These are phyloP conservation scores for Babesia bigemina DNA, from an alignment of 169 alveolate genomes.

Conservation along the genomic window DNA sequence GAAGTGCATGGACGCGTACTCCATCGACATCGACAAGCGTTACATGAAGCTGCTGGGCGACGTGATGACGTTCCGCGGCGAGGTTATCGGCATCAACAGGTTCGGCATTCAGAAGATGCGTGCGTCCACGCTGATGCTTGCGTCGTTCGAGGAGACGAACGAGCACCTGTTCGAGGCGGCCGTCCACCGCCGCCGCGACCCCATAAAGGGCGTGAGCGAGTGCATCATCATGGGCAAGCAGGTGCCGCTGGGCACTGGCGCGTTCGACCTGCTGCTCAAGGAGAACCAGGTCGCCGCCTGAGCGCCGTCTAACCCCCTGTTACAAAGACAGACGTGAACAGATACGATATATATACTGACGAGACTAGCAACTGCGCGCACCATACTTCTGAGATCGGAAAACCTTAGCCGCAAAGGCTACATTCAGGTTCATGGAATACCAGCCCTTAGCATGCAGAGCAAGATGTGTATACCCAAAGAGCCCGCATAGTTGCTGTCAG, in stretches of 20 bases:
- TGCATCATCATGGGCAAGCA: slow-evolving; percentile 96
- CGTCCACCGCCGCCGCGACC: slow-evolving; percentile 88
- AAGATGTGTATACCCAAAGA: too few relatives aligned
- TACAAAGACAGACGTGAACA: not conserved
- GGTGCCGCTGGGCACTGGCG: slow-evolving; percentile 95
- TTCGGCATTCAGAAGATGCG: slow-evolving; percentile 97
- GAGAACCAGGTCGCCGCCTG: slow-evolving; percentile 18
- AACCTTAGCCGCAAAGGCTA: too few relatives aligned
- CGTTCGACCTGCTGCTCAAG: slow-evolving; percentile 84
- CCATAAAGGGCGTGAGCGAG: slow-evolving; percentile 93
- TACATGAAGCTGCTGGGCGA: slow-evolving; percentile 97
- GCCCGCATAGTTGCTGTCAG: too few relatives aligned
- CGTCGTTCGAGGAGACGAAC: slow-evolving; percentile 98
- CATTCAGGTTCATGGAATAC: too few relatives aligned
- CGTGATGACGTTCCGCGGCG: slow-evolving; percentile 96
- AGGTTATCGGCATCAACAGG: slow-evolving; percentile 94
- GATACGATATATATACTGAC: too few relatives aligned
- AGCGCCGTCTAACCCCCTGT: not conserved
- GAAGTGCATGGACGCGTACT: slow-evolving; percentile 91
- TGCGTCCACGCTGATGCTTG: slow-evolving; percentile 95
- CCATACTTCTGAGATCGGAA: too few relatives aligned
- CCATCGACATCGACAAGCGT: slow-evolving; percentile 92
- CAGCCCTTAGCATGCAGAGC: too few relatives aligned
- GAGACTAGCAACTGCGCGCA: too few relatives aligned
- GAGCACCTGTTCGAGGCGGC: slow-evolving; percentile 98